phyloP scores from a whole-genome alignment of 495 filamentous ascomycete species.

The Melanomma pulvis-pyrius region DNA sequence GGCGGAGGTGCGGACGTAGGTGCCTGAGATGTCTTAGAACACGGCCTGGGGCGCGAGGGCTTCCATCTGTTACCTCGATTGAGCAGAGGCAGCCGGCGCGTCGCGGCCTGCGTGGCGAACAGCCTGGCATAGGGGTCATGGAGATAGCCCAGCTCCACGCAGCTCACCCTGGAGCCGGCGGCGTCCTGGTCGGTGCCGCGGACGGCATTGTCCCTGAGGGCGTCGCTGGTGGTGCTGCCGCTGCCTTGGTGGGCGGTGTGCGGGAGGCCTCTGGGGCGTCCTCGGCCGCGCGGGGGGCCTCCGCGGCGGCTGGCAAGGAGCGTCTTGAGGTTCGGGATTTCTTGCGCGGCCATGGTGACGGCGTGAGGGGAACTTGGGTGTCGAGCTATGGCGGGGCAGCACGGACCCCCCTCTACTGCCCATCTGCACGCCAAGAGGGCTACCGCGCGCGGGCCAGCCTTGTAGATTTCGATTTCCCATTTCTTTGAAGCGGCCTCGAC shows the following conservation, averaged over 20 bases:
- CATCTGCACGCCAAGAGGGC: slow-evolving; percentile 1
- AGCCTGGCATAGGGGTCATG: slow-evolving; percentile 73
- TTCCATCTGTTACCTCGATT: slow-evolving; percentile 68
- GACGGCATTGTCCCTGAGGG: slow-evolving; percentile 60
- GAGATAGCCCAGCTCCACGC: slow-evolving; percentile 84
- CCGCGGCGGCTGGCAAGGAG: slow-evolving; percentile 30
- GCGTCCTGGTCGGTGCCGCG: slow-evolving; percentile 93
- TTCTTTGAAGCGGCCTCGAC: not conserved
- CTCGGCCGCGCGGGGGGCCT: slow-evolving; percentile 15
- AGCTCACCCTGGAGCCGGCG: slow-evolving; percentile 82
- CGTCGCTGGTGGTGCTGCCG: too few relatives aligned
- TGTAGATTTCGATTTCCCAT: slow-evolving; percentile 23
- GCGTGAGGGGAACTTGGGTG: not conserved
- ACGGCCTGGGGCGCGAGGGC: not conserved
- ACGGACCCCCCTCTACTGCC: not conserved
- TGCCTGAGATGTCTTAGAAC: slow-evolving; percentile 57
- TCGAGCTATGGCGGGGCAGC: slow-evolving; percentile 11
- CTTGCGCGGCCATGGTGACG: slow-evolving; percentile 22
- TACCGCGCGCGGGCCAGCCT: not conserved
- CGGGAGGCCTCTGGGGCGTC: slow-evolving; percentile 11
- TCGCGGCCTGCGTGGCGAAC: slow-evolving; percentile 58
- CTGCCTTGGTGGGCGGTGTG: slow-evolving; percentile 6
- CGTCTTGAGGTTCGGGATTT: slow-evolving; percentile 34
- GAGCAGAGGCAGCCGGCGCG: slow-evolving; percentile 79
- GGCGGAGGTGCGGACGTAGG: slow-evolving; percentile 88